Percentiles rank a stretch among this genome's conserved stretches.
phyloP scores from a whole-genome alignment of 305 asterid species.

The Fraxinus albicans region DNA sequence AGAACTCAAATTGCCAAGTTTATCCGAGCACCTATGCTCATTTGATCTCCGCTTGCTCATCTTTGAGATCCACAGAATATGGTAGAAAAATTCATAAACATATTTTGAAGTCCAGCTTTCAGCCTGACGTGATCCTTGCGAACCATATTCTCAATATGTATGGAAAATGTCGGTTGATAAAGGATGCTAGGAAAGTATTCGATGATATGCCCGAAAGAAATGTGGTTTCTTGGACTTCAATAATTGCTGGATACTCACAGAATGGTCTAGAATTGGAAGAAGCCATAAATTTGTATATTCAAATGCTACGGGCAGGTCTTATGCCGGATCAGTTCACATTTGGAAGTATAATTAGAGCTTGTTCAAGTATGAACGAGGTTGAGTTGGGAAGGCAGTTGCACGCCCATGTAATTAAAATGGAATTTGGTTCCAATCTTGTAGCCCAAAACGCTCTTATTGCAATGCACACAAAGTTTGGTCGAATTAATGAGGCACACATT shows the following conservation, averaged over 20 bases:
- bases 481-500: slow-evolving; percentile 37
- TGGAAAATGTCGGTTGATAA: slow-evolving; percentile 67
- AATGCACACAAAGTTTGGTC: slow-evolving; percentile 59
- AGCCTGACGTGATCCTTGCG: slow-evolving; percentile 58
- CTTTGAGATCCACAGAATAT: slow-evolving; percentile 46
- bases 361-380: slow-evolving; percentile 40
- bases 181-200: slow-evolving; percentile 62
- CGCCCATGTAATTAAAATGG: slow-evolving; percentile 57
- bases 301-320: slow-evolving; percentile 50
- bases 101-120: slow-evolving; percentile 39
- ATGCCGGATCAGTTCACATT: slow-evolving; percentile 64
- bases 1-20: slow-evolving; percentile 29
- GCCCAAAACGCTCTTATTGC: slow-evolving; percentile 71
- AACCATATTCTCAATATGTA: slow-evolving; percentile 73
- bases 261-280: slow-evolving; percentile 53
- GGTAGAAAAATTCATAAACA: slow-evolving; percentile 53
- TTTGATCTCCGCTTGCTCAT: slow-evolving; percentile 55
- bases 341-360: slow-evolving; percentile 63
- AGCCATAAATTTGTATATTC: slow-evolving; percentile 49
- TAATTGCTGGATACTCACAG: slow-evolving; percentile 65
- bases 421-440: slow-evolving; percentile 52
- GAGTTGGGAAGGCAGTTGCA: slow-evolving; percentile 61
- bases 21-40: slow-evolving; percentile 54
- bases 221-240: slow-evolving; percentile 69
- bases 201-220: slow-evolving; percentile 63